Base-by-base conservation (phyloP, 805 yeast genomes). In the Candida loeiensis region DNA sequence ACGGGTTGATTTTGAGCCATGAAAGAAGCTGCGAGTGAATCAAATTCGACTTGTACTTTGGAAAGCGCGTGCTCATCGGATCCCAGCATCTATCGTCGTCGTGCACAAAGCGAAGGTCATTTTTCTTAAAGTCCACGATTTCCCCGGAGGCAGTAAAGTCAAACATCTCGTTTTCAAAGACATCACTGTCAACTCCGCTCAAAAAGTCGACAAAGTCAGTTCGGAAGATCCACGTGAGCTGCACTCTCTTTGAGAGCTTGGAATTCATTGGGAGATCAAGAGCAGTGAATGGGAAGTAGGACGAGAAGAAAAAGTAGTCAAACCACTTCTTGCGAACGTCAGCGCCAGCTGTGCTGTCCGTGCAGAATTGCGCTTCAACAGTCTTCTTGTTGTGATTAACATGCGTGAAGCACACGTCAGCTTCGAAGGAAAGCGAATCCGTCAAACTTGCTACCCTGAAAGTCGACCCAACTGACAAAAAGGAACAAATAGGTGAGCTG, bases 1-100 rank as follows among this genome's bases (percentile, higher is more conserved):
- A 65, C 0, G 74, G 74, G 33, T 55, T 50, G 13, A 69, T 38
- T 16, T 52, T 52, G 52, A 67, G 57, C 74, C 74, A 69, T 41
- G 64, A 64, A 6, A 50, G 45, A 12, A 68, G 40, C 37, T 67
- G 72, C 4, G 55, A 40, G 29, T 57, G 46, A 2, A 56, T 47
- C 26, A 53, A 40, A 24, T 45, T 50, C 12, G 57, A 49, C 30
- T 46, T 48, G 13, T 54, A 41, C 34, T 52, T 49, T 3, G 47
- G 46, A 12, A 53, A 41, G 42, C 34, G 37, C 6, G 33, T 32
- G 29, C 42, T 33, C 39, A 34, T 22, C n/a, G 38, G 39, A 18
- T 35, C 36, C 36, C 38, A 34, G 21, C 29, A 21, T 31, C 24
- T 34, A 15, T 34, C 34, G 15, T 34, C 39, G n/a, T 34, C 39